A percentile compares a stretch with the other conserved stretches of the same genome.
These are phyloP conservation scores for Hymenoscyphus fraxineus DNA, from an alignment of 2,329 filamentous ascomycete species.

Conservation along the genomic window DNA sequence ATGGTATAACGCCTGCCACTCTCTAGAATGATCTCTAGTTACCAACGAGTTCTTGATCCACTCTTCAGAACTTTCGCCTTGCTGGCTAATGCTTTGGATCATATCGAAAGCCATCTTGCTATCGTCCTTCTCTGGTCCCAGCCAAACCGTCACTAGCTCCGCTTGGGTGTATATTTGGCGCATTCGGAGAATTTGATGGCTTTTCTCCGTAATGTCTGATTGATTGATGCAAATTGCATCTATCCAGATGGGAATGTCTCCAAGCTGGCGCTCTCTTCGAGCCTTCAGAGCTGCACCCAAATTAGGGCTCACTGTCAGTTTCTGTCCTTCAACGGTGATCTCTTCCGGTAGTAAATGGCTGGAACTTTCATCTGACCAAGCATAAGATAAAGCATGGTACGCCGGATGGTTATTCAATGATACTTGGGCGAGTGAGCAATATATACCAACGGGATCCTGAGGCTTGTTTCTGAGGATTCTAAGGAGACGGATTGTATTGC, in stretches of 20 bases:
- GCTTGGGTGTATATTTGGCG: background rate
- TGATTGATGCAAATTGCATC: background rate
- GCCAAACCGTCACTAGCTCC: background rate
- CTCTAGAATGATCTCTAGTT: background rate
- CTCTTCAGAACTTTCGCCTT: background rate
- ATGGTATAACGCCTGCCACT: background rate
- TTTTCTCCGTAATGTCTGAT: background rate
- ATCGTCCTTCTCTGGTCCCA: background rate
- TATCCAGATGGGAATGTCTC: background rate
- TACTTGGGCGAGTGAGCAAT: background rate
- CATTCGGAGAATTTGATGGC: background rate
- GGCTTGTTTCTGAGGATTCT: background rate
- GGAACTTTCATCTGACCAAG: background rate
- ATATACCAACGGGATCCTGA: background rate
- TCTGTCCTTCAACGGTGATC: background rate
- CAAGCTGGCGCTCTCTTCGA: background rate
- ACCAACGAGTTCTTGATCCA: background rate
- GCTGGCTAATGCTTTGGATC: background rate
- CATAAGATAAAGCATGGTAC: background rate
- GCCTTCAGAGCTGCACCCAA: background rate
- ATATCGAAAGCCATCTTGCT: background rate
- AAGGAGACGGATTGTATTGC: background rate
- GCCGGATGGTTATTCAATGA: background rate
- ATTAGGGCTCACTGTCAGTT: background rate
- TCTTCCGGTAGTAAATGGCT: background rate